phyloP scores from a whole-genome alignment of 2,329 filamentous ascomycete species.

The Alternaria triticina region DNA sequence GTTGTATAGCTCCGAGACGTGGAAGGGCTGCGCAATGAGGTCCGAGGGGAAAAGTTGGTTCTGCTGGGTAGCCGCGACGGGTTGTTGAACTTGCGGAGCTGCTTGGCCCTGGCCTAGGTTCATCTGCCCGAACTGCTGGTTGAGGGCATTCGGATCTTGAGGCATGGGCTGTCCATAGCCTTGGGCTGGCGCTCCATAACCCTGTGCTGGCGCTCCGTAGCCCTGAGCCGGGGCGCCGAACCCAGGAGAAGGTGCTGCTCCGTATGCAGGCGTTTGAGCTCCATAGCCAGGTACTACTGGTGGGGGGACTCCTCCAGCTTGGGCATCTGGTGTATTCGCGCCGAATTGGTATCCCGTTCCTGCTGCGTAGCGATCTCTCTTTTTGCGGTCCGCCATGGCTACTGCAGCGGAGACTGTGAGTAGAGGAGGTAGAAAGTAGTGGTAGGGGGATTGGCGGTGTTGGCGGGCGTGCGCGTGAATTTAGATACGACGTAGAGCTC shows the following conservation, averaged over 20 bases:
- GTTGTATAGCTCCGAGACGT: slow-evolving; percentile 88
- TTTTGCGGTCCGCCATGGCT: slow-evolving; percentile 62
- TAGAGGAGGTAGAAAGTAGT: slow-evolving; percentile 12
- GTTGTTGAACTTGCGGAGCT: slow-evolving; percentile 37
- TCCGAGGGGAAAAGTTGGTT: slow-evolving; percentile 95
- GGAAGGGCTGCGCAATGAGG: slow-evolving; percentile 89
- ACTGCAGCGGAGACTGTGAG: slow-evolving; percentile 18
- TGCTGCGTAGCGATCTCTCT: slow-evolving; percentile 94
- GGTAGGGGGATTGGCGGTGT: slow-evolving; percentile 14
- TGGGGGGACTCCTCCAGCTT: slow-evolving; percentile 56
- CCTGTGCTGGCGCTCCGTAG: slow-evolving; percentile 40
- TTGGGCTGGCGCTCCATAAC: slow-evolving; percentile 41
- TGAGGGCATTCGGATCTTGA: slow-evolving; percentile 68
- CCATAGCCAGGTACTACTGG: slow-evolving; percentile 27
- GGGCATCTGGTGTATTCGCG: slow-evolving; percentile 72
- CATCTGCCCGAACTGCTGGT: slow-evolving; percentile 82
- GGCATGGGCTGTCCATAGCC: slow-evolving; percentile 54
- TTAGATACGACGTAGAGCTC: slow-evolving; percentile 35
- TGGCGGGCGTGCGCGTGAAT: slow-evolving; percentile 28
- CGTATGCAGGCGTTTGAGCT: slow-evolving; percentile 49
- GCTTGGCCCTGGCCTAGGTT: slow-evolving; percentile 60
- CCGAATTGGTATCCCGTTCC: slow-evolving; percentile 95
- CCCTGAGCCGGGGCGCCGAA: slow-evolving; percentile 37
- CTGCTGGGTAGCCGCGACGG: slow-evolving; percentile 41
- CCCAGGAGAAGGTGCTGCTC: slow-evolving; percentile 48